These are phyloP conservation scores for Blastobotrys persicus DNA, from an alignment of 1,139 yeast genomes.

Conservation along the genomic window DNA sequence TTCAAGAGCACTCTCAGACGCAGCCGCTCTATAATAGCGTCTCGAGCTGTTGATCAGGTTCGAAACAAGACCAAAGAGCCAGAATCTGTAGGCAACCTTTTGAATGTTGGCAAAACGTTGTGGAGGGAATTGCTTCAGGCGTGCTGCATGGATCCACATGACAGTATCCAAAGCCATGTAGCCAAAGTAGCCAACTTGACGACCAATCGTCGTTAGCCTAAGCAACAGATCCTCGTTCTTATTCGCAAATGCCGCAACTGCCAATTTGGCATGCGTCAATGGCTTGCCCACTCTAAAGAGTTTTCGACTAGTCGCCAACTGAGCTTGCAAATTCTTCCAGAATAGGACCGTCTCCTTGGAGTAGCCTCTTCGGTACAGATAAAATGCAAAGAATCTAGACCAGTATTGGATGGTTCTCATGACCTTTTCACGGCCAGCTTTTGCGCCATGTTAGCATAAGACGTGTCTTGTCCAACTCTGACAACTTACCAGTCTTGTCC, in stretches of 20 bases:
- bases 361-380: conserved; percentile 61
- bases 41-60: conserved; percentile 60
- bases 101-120: conserved; percentile 29
- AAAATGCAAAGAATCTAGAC: conserved; percentile 66
- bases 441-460: conserved; percentile 21
- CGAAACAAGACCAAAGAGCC: conserved; percentile 72
- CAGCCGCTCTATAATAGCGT: conserved; percentile 41
- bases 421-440: conserved; percentile 69
- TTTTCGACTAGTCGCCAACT: conserved; percentile 73
- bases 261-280: conserved; percentile 66
- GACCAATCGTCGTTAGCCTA: conserved; percentile 56
- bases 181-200: conserved; percentile 71
- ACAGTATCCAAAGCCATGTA: conserved; percentile 75
- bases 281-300: conserved; percentile 86
- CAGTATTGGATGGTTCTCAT: conserved; percentile 80
- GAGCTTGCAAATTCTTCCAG: conserved; percentile 53
- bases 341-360: conserved; percentile 49
- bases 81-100: conserved; percentile 52
- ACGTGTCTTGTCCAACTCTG: background rate
- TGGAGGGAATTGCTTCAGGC: conserved; percentile 35
- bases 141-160: conserved; percentile 57
- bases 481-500: conserved; percentile 26
- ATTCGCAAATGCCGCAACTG: conserved; percentile 67
- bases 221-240: conserved; percentile 66
- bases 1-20: conserved; percentile 38